A percentile compares a stretch with the other conserved stretches of the same genome.
Evolutionary conservation across 306 rosid genomes (phyloP).

Genomic region (Pachyrhizus erosus): DNA sequence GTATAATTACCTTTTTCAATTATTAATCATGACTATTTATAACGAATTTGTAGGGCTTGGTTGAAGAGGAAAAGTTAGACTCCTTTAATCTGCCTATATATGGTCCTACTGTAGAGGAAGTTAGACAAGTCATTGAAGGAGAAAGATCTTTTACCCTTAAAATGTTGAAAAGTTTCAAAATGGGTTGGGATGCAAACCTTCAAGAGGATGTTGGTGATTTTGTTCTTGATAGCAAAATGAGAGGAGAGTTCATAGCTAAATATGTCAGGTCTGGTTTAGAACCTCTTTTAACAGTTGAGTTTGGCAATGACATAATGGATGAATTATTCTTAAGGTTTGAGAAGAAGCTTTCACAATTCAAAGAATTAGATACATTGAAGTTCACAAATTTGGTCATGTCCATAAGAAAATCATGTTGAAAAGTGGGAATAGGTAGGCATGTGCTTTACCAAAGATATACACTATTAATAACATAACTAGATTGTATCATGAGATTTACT

Average conservation of each 20-base stretch:
- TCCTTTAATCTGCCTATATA: slow-evolving; percentile 52
- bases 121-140: slow-evolving; percentile 39
- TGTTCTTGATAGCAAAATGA: background rate
- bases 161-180: slow-evolving; percentile 8
- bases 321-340: no score
- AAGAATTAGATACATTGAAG: background rate
- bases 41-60: slow-evolving; percentile 37
- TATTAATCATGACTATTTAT: no score
- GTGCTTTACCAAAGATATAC: background rate
- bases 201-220: background rate
- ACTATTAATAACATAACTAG: no score
- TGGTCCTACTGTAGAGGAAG: slow-evolving; percentile 45
- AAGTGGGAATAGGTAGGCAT: background rate
- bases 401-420: background rate
- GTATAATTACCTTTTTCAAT: no score
- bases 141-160: slow-evolving; percentile 52
- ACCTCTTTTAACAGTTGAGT: no score
- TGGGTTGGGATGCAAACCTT: slow-evolving; percentile 34
- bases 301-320: no score
- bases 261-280: background rate
- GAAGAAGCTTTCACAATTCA: no score
- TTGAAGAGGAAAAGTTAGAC: slow-evolving; percentile 47
- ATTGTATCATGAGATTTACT: background rate
- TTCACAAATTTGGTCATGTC: background rate
- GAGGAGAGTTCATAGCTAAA: background rate